phyloP scores from a whole-genome alignment of 306 rosid genomes.

The Lathyrus aphaca region DNA sequence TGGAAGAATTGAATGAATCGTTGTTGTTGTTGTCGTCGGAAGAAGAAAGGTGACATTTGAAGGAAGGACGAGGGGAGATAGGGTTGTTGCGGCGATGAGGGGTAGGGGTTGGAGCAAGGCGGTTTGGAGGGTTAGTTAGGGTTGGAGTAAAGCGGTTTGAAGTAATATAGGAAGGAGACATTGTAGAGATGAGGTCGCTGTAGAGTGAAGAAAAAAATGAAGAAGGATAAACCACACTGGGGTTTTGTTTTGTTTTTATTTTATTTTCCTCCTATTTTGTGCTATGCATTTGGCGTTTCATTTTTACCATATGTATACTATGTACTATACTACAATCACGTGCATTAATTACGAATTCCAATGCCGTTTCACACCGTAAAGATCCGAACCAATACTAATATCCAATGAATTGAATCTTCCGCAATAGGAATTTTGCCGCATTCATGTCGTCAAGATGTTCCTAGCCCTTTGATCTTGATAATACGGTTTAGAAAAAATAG shows the following conservation, averaged over 20 bases:
- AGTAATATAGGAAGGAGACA: conserved; percentile 63
- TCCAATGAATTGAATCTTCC: too few species aligned
- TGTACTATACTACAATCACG: too few species aligned
- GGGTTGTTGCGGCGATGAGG: conserved; percentile 43
- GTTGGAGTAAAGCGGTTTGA: conserved; percentile 52
- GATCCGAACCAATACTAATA: too few species aligned
- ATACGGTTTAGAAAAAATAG: too few species aligned
- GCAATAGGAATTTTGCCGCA: too few species aligned
- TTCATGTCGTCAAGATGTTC: too few species aligned
- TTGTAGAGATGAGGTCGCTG: conserved; percentile 24
- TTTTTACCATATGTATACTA: too few species aligned
- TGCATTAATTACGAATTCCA: too few species aligned
- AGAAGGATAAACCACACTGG: conserved; percentile 19
- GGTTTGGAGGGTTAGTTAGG: conserved; percentile 44
- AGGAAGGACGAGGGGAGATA: neutral
- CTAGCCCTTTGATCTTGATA: too few species aligned
- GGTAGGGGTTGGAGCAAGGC: conserved; percentile 45
- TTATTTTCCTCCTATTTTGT: neutral
- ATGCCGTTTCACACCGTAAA: too few species aligned
- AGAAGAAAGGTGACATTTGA: conserved; percentile 17
- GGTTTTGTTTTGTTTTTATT: neutral
- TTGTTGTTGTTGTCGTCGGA: neutral
- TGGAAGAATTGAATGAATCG: conserved; percentile 20
- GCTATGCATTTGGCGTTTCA: too few species aligned
- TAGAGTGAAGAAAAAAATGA: neutral